Evolutionary conservation across 805 yeast species (phyloP).

Genomic region (Saturnispora dispora): DNA sequence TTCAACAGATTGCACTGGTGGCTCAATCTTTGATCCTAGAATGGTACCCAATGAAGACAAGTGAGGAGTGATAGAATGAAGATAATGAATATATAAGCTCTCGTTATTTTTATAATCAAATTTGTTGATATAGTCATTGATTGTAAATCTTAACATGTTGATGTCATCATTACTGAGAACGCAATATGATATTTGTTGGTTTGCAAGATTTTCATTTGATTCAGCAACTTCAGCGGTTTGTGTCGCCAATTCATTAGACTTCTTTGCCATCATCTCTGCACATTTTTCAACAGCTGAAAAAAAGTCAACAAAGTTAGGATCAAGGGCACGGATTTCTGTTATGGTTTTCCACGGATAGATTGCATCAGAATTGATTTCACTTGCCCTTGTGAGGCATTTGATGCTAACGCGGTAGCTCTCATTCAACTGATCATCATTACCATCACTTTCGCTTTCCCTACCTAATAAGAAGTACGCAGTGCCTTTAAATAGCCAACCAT

Average conservation of each 20-base stretch:
- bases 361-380: conserved; percentile 40
- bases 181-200: background rate
- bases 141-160: conserved; percentile 14
- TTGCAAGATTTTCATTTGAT: background rate
- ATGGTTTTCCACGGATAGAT: conserved; percentile 79
- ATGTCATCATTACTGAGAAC: conserved; percentile 1
- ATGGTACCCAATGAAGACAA: conserved; percentile 40
- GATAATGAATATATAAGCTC: conserved; percentile 36
- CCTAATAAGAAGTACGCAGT: conserved; percentile 42
- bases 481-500: conserved; percentile 64
- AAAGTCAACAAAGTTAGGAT: conserved; percentile 33
- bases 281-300: conserved; percentile 40
- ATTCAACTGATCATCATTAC: background rate
- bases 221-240: background rate
- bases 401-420: background rate
- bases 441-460: conserved; percentile 32
- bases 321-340: conserved; percentile 34
- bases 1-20: conserved; percentile 36
- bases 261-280: conserved; percentile 29
- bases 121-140: conserved; percentile 36
- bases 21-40: conserved; percentile 39
- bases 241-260: background rate
- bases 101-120: conserved; percentile 7
- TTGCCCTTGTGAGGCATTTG: conserved; percentile 39
- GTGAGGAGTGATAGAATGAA: conserved; percentile 48